Conservation (phyloP, 768 basidiomycete species). For the Agaricus subrufescens region DNA sequence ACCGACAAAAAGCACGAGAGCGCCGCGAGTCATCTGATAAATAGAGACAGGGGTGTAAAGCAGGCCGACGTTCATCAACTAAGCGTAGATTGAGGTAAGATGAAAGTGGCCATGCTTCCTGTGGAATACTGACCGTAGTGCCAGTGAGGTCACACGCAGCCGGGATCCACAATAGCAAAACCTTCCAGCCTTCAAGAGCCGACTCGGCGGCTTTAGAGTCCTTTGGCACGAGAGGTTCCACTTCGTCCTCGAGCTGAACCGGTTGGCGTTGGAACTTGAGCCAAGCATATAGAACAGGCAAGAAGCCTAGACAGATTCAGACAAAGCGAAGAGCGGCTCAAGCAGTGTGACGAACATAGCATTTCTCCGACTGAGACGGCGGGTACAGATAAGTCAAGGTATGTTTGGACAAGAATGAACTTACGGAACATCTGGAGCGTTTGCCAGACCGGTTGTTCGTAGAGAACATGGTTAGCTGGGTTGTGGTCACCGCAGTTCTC, state of each 20-base stretch:
- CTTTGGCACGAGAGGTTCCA: conserved; percentile 21
- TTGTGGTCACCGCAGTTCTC: conserved; percentile 79
- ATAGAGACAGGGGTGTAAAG: conserved; percentile 96
- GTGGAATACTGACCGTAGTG: conserved; percentile 63
- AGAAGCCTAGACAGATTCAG: conserved; percentile 55
- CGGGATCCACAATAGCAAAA: conserved; percentile 82
- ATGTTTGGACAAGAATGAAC: conserved; percentile 26
- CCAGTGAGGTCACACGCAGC: conserved; percentile 88
- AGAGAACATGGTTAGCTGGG: conserved; percentile 60
- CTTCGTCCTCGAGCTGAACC: conserved; percentile 52
- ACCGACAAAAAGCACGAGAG: conserved; percentile 92
- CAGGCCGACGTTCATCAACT: conserved; percentile 93
- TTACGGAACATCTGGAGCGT: conserved; percentile 85
- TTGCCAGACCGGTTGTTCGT: conserved; percentile 95
- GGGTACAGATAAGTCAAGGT: conserved; percentile 21
- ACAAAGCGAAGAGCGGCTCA: conserved; percentile 13
- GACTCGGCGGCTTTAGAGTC: conserved; percentile 23
- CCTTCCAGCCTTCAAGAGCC: conserved; percentile 58
- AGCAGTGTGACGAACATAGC: conserved; percentile 59
- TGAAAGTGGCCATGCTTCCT: conserved; percentile 11
- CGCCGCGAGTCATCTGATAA: conserved; percentile 95
- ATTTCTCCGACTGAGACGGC: conserved; percentile 80
- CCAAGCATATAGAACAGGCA: conserved; percentile 77
- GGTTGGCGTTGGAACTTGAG: conserved; percentile 36
- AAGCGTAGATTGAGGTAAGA: conserved; percentile 23